phyloP scores from a whole-genome alignment of 495 filamentous ascomycete species.

The Neurospora sublineolata region DNA sequence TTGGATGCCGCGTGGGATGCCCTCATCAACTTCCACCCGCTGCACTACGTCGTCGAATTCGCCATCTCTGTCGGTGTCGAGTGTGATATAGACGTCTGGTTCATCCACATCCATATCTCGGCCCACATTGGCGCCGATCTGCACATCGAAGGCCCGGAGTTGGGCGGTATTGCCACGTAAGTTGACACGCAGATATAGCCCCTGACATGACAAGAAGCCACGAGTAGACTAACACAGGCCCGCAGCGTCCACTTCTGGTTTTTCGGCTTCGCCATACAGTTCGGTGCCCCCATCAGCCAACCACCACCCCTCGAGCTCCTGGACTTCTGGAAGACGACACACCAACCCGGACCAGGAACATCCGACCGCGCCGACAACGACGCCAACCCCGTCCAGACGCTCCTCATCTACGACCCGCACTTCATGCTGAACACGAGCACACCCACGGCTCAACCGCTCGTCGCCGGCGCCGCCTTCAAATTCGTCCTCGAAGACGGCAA shows the following conservation, averaged over 20 bases:
- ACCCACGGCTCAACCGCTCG: neutral
- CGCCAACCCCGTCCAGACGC: neutral
- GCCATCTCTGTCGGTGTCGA: constrained; percentile 30
- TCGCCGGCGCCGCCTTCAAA: neutral
- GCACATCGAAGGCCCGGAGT: constrained; percentile 26
- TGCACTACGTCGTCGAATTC: constrained; percentile 31
- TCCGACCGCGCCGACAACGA: neutral
- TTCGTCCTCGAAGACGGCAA: neutral
- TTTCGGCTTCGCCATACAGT: too few relatives aligned
- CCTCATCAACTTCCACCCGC: constrained; percentile 41
- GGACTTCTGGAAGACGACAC: neutral
- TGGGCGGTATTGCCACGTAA: constrained; percentile 3
- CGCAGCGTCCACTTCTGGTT: too few relatives aligned
- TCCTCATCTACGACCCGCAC: neutral
- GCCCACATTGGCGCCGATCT: constrained; percentile 28
- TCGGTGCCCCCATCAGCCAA: neutral
- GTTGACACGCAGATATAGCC: too few relatives aligned
- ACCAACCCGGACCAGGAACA: neutral
- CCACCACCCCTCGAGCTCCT: neutral
- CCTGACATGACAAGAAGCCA: too few relatives aligned
- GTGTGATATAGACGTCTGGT: constrained; percentile 26
- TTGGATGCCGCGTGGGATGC: constrained; percentile 37
- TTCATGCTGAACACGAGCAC: neutral
- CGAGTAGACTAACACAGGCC: too few relatives aligned
- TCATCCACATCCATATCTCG: constrained; percentile 24